phyloP scores from a whole-genome alignment of 192 early-diverging fungal species.

The Funneliformis geosporum region DNA sequence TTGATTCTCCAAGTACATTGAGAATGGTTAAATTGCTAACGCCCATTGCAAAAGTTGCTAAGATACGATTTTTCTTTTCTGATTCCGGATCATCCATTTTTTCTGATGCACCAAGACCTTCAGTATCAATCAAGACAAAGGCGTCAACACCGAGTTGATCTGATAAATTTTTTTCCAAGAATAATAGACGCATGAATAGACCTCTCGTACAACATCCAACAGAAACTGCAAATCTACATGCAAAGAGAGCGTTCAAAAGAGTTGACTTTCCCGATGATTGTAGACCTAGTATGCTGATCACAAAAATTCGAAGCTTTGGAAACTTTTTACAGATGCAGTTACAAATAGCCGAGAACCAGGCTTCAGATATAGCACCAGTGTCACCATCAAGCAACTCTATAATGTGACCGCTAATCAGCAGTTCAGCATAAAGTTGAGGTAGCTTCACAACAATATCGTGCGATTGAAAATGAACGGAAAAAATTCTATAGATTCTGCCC shows the following conservation, averaged over 20 bases:
- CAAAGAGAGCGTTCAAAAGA: constrained; percentile 28
- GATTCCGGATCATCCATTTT: constrained; percentile 26
- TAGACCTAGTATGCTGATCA: constrained; percentile 23
- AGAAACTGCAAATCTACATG: constrained; percentile 30
- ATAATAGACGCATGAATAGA: constrained; percentile 27
- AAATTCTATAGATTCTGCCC: constrained; percentile 1
- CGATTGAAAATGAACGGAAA: not conserved
- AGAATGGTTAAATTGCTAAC: constrained; percentile 28
- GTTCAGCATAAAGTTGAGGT: constrained; percentile 24
- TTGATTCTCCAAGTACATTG: constrained; percentile 26
- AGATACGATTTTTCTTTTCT: constrained; percentile 16
- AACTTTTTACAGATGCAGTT: not conserved
- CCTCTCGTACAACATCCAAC: constrained; percentile 25
- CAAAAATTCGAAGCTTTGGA: constrained; percentile 19
- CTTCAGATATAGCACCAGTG: constrained; percentile 7
- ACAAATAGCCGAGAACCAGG: constrained; percentile 29
- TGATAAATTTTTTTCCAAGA: constrained; percentile 26
- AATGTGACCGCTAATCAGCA: constrained; percentile 24
- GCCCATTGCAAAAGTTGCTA: constrained; percentile 31
- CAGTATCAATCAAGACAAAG: constrained; percentile 29
- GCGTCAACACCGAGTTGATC: constrained; percentile 27
- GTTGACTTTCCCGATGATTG: constrained; percentile 32
- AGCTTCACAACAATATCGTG: constrained; percentile 16
- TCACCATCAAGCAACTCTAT: constrained; percentile 32
- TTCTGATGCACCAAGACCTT: constrained; percentile 30